Base-by-base conservation (phyloP, 371 early-diverging fungal genomes). In the Mortierella sp. region DNA sequence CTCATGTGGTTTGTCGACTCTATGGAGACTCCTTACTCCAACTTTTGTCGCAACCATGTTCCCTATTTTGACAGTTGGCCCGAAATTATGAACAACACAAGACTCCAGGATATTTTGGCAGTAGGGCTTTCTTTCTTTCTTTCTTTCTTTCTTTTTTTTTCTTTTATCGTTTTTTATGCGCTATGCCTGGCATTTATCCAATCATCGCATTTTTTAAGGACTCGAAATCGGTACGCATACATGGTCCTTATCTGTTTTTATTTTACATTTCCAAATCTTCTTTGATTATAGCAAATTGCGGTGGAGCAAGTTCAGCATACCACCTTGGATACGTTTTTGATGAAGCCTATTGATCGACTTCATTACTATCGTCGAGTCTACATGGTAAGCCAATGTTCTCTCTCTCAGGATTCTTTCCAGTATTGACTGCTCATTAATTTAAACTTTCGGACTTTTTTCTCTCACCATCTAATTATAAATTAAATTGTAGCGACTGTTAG, bases 331-430 rank as follows among this genome's bases (percentile, higher is more conserved):
- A 68, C 76, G 36, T 81, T 81, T 48, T 50, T 81, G 45, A 72
- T 76, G 72, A 81, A 81, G 61, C 82, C 82, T 8, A 81, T 81
- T 61, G 82, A 81, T 22, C 82, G 82, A 32, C 61, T 81, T 7
- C 82, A 81, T 21, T 76, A 81, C 65, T 81, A 81, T 58, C 76
- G 82, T 28, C 64, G 82, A 19, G 65, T 81, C 13, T 81, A 76
- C 70, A 81, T 81, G 82, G 82, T 81, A 69, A 60, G 66, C 59
- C 19, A 36, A 15, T 15, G 21, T 28, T 66, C 41, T 10, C 28
- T 36, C 22, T 15, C 11, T 6, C 10, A 28, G 57, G 11, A 16
- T 28, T 57, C 11, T 21, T 9, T 15, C 50, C 22, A 21, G 48
- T n/a, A 43, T 28, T 28, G 28, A 8, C 16, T 21, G 41, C 24